Evolutionary conservation across 352 stramenopile species (phyloP), one percentile per base, ranked within the genome.

Genomic region (Phytophthora hibernalis): DNA sequence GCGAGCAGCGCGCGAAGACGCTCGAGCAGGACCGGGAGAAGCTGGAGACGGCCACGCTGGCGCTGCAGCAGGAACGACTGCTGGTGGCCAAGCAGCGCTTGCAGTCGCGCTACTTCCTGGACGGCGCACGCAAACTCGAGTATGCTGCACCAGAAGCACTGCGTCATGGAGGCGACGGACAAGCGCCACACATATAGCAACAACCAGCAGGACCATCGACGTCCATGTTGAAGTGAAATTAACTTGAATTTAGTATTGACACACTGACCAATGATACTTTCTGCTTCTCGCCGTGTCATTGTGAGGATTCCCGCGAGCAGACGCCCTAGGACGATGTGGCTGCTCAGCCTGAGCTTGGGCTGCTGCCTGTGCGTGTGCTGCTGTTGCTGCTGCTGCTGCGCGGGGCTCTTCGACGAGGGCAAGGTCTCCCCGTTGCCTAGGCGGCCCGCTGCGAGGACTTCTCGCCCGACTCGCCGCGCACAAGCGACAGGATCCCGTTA

Each of bases 51-150:
- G 72, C 82, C 2, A 67, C 76, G 13, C 65, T 74, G 21, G 76
- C 87, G 47, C 68, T 95, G 42, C 79, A 93, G 54, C 85, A 86
- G 20, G 87, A 95, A 64, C 76, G 82, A 6, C 65, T 93, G 12
- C 44, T 84, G 50, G 74, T 93, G 18, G 82, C 82, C 35, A 92
- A 88, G 61, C 83, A 92, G 68, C 87, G 84, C 40, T 63, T 89
- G 64, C 79, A 95, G 67, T 93, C 85, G 56, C 82, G 85, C 20
- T 80, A 91, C 53, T 82, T 95, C 50, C 64, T 93, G 18, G 79
- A 93, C 51, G 79, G 82, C 44, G 80, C 87, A 21, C 76, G 77
- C 33, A 87, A 89, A 31, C 74, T 90, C 16, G 83, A 90, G 65
- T 28, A 74, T 92, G 65, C 37, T 88, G 24, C 75, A 90, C 40